Conservation (phyloP, 169 alveolate genomes). For the Cryptosporidium viatorum region DNA sequence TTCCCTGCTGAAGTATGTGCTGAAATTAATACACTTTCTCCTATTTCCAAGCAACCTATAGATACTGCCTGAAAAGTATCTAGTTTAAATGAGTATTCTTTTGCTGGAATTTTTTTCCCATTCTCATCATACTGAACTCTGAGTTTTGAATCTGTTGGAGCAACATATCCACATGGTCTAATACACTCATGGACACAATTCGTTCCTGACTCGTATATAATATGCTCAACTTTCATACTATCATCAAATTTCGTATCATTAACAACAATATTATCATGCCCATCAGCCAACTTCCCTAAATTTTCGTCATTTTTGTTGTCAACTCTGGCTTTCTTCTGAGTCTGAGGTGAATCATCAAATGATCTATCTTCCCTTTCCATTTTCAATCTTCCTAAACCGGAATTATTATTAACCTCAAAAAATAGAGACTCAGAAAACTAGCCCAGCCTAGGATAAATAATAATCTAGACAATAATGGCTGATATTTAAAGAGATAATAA, state of each 20-base stretch:
- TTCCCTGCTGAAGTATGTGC: constrained; percentile 99
- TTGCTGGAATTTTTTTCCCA: constrained; percentile 86
- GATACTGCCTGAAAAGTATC: constrained; percentile 97
- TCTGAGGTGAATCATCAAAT: constrained; percentile 8
- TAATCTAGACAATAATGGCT: background rate
- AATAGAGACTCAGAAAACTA: background rate
- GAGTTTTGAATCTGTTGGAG: constrained; percentile 64
- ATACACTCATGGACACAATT: constrained; percentile 72
- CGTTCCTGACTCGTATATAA: constrained; percentile 63
- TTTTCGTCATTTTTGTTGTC: background rate
- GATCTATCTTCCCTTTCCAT: constrained; percentile 16
- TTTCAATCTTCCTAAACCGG: background rate
- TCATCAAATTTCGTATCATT: constrained; percentile 5
- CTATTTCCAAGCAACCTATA: constrained; percentile 93
- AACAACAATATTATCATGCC: background rate
- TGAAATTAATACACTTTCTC: constrained; percentile 97
- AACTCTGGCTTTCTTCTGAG: constrained; percentile 28
- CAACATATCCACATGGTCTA: constrained; percentile 71
- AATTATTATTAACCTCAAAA: background rate
- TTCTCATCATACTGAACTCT: constrained; percentile 46
- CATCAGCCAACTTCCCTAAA: background rate
- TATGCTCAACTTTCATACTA: constrained; percentile 56
- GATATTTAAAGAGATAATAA: background rate
- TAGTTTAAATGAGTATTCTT: constrained; percentile 90
- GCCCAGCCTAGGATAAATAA: background rate